Evolutionary conservation across 2,329 filamentous ascomycete genomes (phyloP).

Genomic region (Didymella pinodella): DNA sequence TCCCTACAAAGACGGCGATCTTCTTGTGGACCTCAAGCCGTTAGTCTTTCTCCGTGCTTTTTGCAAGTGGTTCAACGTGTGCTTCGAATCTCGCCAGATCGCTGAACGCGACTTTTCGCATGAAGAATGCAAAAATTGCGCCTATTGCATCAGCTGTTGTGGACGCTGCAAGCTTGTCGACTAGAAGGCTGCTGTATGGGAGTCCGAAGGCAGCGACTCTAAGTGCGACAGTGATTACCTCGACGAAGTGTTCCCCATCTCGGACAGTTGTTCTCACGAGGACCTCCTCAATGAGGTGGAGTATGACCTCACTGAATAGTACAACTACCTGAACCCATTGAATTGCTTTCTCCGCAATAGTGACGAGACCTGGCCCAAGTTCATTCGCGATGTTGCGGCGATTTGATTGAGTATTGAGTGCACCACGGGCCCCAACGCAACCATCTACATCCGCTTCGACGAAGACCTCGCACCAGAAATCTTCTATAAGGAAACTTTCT

Average conservation of each 20-base stretch:
- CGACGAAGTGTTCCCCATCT: not conserved
- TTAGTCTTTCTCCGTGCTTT: not conserved
- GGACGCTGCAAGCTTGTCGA: not conserved
- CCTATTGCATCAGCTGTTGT: not conserved
- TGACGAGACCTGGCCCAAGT: not conserved
- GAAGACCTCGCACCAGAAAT: not conserved
- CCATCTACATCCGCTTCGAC: not conserved
- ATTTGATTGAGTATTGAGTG: not conserved
- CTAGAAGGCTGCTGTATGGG: not conserved
- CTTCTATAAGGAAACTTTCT: not conserved
- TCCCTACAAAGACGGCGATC: not conserved
- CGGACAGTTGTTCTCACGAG: not conserved
- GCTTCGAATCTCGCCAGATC: not conserved
- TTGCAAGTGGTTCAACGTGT: not conserved
- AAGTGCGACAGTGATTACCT: not conserved
- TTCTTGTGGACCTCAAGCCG: not conserved
- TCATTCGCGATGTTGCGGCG: too few species aligned
- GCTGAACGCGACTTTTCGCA: not conserved
- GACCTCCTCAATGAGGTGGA: not conserved
- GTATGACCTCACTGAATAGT: not conserved
- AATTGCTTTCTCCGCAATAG: not conserved
- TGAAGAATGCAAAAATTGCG: not conserved
- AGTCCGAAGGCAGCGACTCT: not conserved
- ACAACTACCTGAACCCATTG: not conserved
- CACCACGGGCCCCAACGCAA: not conserved